These are phyloP conservation scores for Volvox africanus DNA, from an alignment of 139 green algal genomes.

Conservation along the genomic window DNA sequence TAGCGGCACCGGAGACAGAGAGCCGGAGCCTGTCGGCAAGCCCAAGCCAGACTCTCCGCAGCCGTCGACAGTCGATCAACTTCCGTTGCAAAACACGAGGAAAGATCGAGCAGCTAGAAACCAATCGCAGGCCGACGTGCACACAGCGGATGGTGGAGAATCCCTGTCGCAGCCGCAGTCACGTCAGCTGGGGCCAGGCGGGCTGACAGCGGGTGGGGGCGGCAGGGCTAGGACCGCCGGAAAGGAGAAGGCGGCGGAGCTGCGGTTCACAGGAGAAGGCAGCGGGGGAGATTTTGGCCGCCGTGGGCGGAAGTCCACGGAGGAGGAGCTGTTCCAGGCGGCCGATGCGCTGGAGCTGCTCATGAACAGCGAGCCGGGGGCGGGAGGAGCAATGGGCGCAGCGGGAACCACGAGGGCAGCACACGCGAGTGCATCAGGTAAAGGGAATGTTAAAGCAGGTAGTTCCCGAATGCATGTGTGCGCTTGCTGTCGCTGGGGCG, in stretches of 20 bases:
- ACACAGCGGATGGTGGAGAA: neutral
- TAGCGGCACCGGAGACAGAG: too few species aligned
- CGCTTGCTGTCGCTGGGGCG: neutral
- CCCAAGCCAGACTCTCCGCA: too few species aligned
- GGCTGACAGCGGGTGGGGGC: neutral
- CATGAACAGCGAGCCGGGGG: neutral
- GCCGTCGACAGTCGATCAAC: too few species aligned
- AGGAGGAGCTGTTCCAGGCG: slow-evolving; percentile 1
- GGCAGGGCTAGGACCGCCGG: neutral
- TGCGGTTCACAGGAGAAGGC: neutral
- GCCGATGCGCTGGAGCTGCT: slow-evolving; percentile 27
- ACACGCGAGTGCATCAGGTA: neutral
- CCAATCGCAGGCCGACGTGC: neutral
- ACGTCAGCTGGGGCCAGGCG: neutral
- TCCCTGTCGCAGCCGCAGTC: neutral
- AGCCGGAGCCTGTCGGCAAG: too few species aligned
- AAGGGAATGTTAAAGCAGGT: neutral
- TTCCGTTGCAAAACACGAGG: too few species aligned
- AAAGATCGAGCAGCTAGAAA: too few species aligned
- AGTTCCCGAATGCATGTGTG: neutral
- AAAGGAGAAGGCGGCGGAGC: neutral
- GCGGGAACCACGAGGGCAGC: neutral
- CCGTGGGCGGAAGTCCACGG: neutral
- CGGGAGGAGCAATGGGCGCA: neutral
- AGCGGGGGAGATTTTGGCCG: neutral